Evolutionary conservation across 805 yeast species (phyloP).

Genomic region (Nakazawaea pomicola): DNA sequence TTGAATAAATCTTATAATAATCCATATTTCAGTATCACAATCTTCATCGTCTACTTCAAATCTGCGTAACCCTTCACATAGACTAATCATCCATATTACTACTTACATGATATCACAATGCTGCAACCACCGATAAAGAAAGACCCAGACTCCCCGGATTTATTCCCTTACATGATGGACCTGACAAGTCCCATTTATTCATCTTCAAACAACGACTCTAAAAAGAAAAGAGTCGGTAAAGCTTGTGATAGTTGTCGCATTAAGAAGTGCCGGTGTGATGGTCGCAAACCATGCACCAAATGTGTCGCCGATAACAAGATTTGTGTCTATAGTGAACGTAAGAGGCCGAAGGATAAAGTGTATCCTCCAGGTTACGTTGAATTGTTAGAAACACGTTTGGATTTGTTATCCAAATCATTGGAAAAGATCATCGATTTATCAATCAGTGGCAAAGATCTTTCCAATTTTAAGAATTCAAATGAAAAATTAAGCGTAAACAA

Average conservation of each 20-base stretch:
- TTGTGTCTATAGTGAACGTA: slow-evolving; percentile 55
- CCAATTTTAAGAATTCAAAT: slow-evolving; percentile 13
- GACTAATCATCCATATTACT: no score
- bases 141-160: slow-evolving; percentile 8
- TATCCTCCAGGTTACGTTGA: slow-evolving; percentile 62
- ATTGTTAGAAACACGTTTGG: slow-evolving; percentile 52
- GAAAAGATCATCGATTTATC: slow-evolving; percentile 33
- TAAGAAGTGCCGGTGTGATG: slow-evolving; percentile 61
- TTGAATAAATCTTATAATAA: no score
- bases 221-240: slow-evolving; percentile 54
- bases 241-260: slow-evolving; percentile 62
- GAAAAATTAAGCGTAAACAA: slow-evolving; percentile 37
- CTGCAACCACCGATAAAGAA: background rate
- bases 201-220: background rate
- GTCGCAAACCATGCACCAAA: slow-evolving; percentile 54
- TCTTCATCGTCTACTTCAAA: no score
- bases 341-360: slow-evolving; percentile 46
- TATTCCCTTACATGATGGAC: slow-evolving; percentile 4
- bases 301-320: slow-evolving; percentile 53
- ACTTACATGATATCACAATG: background rate
- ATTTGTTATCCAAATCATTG: slow-evolving; percentile 44
- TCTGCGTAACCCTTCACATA: no score
- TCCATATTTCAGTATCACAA: no score
- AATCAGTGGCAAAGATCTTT: slow-evolving; percentile 12
- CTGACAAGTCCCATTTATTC: slow-evolving; percentile 1